Evolutionary conservation across 2,329 filamentous ascomycete species (phyloP).

Genomic region (Drechmeria coniospora): DNA sequence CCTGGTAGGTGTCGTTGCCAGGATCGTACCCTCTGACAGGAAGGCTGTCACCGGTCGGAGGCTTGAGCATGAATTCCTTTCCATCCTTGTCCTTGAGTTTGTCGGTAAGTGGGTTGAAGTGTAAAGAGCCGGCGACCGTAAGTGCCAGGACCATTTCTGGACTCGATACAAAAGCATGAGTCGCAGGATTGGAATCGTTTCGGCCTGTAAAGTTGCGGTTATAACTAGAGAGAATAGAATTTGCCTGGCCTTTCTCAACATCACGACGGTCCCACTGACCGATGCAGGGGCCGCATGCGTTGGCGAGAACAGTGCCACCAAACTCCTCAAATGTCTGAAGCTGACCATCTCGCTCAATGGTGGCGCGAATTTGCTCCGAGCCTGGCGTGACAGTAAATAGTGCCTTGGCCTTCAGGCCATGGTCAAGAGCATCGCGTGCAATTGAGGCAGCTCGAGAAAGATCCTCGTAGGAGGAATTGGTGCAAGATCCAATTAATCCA

Average conservation of each 20-base stretch:
- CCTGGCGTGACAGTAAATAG: slow-evolving; percentile 92
- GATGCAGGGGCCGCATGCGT: slow-evolving; percentile 86
- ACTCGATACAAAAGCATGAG: slow-evolving; percentile 84
- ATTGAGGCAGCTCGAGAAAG: slow-evolving; percentile 91
- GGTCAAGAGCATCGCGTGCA: slow-evolving; percentile 75
- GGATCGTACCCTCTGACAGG: slow-evolving; percentile 75
- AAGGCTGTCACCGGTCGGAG: slow-evolving; percentile 68
- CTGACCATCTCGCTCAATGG: slow-evolving; percentile 80
- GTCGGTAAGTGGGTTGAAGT: slow-evolving; percentile 93
- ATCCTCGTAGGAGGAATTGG: slow-evolving; percentile 74
- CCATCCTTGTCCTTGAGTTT: slow-evolving; percentile 87
- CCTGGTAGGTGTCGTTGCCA: slow-evolving; percentile 88
- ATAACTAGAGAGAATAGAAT: slow-evolving; percentile 97
- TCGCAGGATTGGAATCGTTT: slow-evolving; percentile 91
- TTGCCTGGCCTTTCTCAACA: slow-evolving; percentile 86
- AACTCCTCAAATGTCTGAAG: slow-evolving; percentile 93
- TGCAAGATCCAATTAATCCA: slow-evolving; percentile 95
- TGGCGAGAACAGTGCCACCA: slow-evolving; percentile 84
- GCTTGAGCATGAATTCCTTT: slow-evolving; percentile 81
- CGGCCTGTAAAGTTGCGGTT: slow-evolving; percentile 99
- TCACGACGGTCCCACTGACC: slow-evolving; percentile 92
- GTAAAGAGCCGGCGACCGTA: slow-evolving; percentile 66
- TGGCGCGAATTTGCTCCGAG: slow-evolving; percentile 91
- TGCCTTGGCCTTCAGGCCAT: slow-evolving; percentile 87
- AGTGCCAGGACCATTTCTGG: slow-evolving; percentile 81